These are phyloP conservation scores for Syncephalastrum sp. DNA, from an alignment of 371 early-diverging fungal species.

Conservation along the genomic window DNA sequence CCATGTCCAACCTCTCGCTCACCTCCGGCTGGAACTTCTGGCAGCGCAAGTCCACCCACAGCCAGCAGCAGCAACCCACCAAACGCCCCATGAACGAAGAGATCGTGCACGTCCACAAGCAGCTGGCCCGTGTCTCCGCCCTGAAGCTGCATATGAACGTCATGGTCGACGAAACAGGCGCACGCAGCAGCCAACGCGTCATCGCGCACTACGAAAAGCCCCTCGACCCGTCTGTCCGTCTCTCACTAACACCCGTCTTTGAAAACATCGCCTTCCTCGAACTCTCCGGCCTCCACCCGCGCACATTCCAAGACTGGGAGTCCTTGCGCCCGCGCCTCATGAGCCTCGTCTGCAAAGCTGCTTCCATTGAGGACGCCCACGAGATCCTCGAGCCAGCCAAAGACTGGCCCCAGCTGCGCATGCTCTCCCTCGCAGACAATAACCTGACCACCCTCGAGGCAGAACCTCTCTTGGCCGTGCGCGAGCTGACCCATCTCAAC, in stretches of 20 bases:
- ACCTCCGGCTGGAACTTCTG: slow-evolving; percentile 67
- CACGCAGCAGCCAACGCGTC: slow-evolving; percentile 47
- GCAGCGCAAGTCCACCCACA: slow-evolving; percentile 24
- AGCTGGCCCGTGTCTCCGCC: slow-evolving; percentile 45
- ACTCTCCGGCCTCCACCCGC: slow-evolving; percentile 46
- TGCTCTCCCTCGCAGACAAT: slow-evolving; percentile 59
- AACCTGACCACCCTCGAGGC: slow-evolving; percentile 51
- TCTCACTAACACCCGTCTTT: slow-evolving; percentile 39
- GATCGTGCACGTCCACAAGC: slow-evolving; percentile 53
- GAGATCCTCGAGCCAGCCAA: slow-evolving; percentile 39
- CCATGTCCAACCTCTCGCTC: slow-evolving; percentile 58
- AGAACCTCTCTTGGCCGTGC: slow-evolving; percentile 45
- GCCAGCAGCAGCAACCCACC: slow-evolving; percentile 4
- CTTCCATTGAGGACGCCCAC: slow-evolving; percentile 45
- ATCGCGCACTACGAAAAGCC: slow-evolving; percentile 45
- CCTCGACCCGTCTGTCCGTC: slow-evolving; percentile 34
- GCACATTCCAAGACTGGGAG: slow-evolving; percentile 50
- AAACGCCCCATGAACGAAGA: slow-evolving; percentile 46
- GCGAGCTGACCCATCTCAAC: slow-evolving; percentile 56
- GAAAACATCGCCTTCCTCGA: slow-evolving; percentile 51
- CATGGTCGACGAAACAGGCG: slow-evolving; percentile 29
- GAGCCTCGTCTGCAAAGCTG: slow-evolving; percentile 46
- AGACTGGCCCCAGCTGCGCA: slow-evolving; percentile 44
- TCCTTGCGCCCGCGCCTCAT: slow-evolving; percentile 34
- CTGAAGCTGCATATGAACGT: slow-evolving; percentile 51